Evolutionary conservation across 1,284 basidiomycete genomes (phyloP), one percentile per base, ranked within the genome.

Genomic region (Tausonia pullulans): DNA sequence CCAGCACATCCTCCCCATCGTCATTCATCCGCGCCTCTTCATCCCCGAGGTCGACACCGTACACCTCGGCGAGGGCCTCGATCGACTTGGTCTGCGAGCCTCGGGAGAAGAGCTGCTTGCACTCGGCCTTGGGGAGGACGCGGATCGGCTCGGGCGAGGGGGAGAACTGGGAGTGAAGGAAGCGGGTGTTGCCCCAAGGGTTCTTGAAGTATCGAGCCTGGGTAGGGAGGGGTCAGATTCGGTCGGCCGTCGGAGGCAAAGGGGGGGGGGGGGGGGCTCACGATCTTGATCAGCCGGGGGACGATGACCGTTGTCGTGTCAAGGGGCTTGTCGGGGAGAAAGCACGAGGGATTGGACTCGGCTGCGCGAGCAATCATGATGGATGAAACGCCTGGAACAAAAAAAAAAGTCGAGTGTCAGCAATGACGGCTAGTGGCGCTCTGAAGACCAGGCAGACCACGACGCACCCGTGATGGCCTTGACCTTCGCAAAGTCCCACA

Each of bases 311-410:
- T 78, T 68, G 88, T 83, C 2, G 90, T 80, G 70, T 91, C 87
- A 5, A 79, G 74, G 3, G 89, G 79, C 4, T 90, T 88, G 0
- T 75, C 80, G 0, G 81, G 75, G 1, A 84, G 82, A 77, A 98
- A 98, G 71, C 90, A 87, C 0, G 88, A 87, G 0, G 93, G 91
- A 74, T 98, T 98, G 8, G 86, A 78, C 76, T 98, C 96, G 6
- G 94, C 94, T 0, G 87, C 90, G 11, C 93, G 87, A 6, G 95
- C 96, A 54, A 98, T 88, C 95, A 98, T 98, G 45, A 91, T 85
- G 0, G 90, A 91, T 69, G 88, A 84, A n/a, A 90, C 91, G 39
- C 87, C 89, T 87, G 63, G 3, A 27, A 45, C 4, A 53, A 16
- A 44, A 16, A 39, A 63, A 27, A 62, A 40, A 14, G 39, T 3